Evolutionary conservation across 2,329 filamentous ascomycete genomes (phyloP).

Genomic region (Aureobasidium pullulans): DNA sequence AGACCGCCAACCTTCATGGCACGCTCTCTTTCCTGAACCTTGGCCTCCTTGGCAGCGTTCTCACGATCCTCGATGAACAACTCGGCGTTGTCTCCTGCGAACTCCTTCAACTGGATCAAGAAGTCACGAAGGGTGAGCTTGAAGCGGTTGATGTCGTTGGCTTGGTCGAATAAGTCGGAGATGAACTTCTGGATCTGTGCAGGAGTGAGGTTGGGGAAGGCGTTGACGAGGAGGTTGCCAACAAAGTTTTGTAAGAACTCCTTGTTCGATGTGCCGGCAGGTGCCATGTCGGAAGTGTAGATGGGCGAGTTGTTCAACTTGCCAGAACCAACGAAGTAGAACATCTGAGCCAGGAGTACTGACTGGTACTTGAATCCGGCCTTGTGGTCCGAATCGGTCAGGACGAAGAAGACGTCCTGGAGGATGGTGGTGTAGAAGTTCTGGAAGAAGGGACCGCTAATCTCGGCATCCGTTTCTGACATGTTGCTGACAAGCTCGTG

Average conservation of each 20-base stretch:
- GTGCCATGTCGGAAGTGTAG: slow-evolving; percentile 76
- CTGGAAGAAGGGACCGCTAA: slow-evolving; percentile 93
- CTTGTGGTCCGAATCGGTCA: slow-evolving; percentile 97
- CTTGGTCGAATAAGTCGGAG: slow-evolving; percentile 77
- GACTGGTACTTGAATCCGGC: slow-evolving; percentile 98
- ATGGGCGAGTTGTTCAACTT: slow-evolving; percentile 84
- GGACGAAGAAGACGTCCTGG: slow-evolving; percentile 96
- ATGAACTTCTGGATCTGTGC: slow-evolving; percentile 86
- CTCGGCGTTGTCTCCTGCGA: slow-evolving; percentile 89
- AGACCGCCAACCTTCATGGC: slow-evolving; percentile 92
- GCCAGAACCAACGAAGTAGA: slow-evolving; percentile 83
- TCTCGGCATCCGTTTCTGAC: slow-evolving; percentile 78
- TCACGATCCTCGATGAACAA: slow-evolving; percentile 92
- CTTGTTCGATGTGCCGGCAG: slow-evolving; percentile 74
- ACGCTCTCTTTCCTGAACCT: slow-evolving; percentile 82
- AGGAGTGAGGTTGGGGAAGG: slow-evolving; percentile 85
- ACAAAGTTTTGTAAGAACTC: slow-evolving; percentile 89
- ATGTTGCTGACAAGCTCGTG: slow-evolving; percentile 96
- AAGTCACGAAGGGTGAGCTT: slow-evolving; percentile 94
- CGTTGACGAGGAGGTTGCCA: slow-evolving; percentile 72
- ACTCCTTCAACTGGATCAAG: slow-evolving; percentile 94
- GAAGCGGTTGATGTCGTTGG: slow-evolving; percentile 87
- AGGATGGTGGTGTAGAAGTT: slow-evolving; percentile 94
- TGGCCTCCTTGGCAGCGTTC: slow-evolving; percentile 76
- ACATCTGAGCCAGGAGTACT: slow-evolving; percentile 86